Percentiles rank a stretch among this genome's conserved stretches.
These are phyloP conservation scores for Verticillium nubilum DNA, from an alignment of 2,329 filamentous ascomycete species.

Conservation along the genomic window DNA sequence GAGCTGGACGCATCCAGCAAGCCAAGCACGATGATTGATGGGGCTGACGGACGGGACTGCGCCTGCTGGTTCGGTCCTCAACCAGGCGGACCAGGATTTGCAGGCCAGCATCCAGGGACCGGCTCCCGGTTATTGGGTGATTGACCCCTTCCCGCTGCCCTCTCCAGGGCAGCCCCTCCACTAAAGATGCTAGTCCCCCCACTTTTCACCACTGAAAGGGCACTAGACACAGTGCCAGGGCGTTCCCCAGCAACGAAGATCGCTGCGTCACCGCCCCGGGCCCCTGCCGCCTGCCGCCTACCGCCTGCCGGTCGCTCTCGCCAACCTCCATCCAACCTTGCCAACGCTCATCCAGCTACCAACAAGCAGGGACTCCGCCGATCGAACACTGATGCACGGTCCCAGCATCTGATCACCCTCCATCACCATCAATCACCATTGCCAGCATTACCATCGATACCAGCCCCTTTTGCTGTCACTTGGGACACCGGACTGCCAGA, in stretches of 20 bases:
- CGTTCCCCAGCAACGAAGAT: constrained; percentile 12
- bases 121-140: neutral
- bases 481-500: neutral
- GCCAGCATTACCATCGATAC: neutral
- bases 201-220: neutral
- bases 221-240: neutral
- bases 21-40: neutral
- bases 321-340: neutral
- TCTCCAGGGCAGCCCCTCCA: constrained; percentile 2
- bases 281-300: neutral
- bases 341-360: neutral
- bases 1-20: neutral
- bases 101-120: neutral
- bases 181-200: constrained; percentile 3
- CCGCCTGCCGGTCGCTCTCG: neutral
- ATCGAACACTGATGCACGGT: neutral
- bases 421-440: neutral
- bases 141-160: neutral
- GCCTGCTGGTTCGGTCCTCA: neutral
- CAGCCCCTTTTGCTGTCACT: neutral
- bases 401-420: neutral
- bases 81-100: neutral
- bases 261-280: constrained; percentile 4
- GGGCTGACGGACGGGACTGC: neutral
- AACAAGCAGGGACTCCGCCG: neutral